Conservation (phyloP, 2,329 filamentous ascomycete genomes). For the Nigrospora sphaerica region DNA sequence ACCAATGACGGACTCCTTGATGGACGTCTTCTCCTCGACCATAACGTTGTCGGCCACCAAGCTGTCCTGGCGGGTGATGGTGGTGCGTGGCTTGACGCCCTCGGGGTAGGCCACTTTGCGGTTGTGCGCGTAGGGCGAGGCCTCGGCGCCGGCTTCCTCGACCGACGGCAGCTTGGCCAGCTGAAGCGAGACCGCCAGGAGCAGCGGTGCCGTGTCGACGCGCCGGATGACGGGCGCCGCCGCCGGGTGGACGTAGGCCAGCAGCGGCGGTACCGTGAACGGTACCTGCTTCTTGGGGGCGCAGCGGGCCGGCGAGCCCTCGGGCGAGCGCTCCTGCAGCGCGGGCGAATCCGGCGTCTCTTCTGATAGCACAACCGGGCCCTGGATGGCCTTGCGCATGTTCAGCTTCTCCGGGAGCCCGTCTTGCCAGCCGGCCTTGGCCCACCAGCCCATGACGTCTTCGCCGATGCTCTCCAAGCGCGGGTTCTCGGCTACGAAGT, state of each 20-base stretch:
- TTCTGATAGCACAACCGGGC: constrained; percentile 29
- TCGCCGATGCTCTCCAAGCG: constrained; percentile 83
- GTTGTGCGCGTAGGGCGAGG: constrained; percentile 70
- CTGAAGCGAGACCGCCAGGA: constrained; percentile 75
- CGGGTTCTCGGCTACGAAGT: constrained; percentile 74
- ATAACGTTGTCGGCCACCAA: constrained; percentile 84
- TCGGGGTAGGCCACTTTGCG: constrained; percentile 79
- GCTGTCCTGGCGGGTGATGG: constrained; percentile 74
- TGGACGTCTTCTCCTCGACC: constrained; percentile 80
- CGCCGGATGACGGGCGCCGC: constrained; percentile 62
- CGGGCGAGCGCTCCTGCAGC: constrained; percentile 7
- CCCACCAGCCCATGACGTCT: constrained; percentile 91
- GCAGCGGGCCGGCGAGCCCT: constrained; percentile 9
- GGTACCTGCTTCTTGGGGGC: constrained; percentile 13
- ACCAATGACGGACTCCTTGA: constrained; percentile 88
- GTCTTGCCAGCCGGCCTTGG: constrained; percentile 85
- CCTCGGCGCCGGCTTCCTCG: constrained; percentile 52
- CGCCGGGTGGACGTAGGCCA: constrained; percentile 74
- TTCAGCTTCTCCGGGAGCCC: constrained; percentile 73
- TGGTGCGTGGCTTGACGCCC: constrained; percentile 71
- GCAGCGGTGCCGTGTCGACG: constrained; percentile 78
- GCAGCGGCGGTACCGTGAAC: constrained; percentile 56
- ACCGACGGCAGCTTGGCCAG: constrained; percentile 76
- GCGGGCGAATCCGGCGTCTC: constrained; percentile 24
- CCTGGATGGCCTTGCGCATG: constrained; percentile 57